These are phyloP conservation scores for Ganoderma multipileum DNA, from an alignment of 1,284 basidiomycete species.

Conservation along the genomic window DNA sequence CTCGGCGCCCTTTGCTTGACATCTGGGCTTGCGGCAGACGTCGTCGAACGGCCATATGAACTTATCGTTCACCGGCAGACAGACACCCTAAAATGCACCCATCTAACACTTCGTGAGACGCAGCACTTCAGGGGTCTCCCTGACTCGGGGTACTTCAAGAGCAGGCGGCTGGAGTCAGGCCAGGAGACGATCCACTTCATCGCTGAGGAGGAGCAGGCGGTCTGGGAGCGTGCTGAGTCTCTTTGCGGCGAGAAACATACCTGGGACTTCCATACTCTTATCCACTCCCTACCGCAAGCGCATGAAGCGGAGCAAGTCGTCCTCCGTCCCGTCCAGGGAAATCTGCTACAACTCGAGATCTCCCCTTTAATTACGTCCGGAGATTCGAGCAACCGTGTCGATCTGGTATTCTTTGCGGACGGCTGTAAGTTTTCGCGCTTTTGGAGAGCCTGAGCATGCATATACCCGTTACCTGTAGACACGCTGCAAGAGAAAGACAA, in stretches of 20 bases:
- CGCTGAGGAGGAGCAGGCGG: conserved; percentile 17
- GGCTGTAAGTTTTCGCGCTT: conserved; percentile 63
- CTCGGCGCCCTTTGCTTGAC: neutral
- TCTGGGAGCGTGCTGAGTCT: conserved; percentile 30
- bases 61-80: conserved; percentile 32
- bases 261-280: conserved; percentile 28
- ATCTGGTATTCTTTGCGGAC: conserved; percentile 84
- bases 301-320: conserved; percentile 8
- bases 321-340: neutral
- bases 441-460: neutral
- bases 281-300: neutral
- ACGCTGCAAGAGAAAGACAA: conserved; percentile 63
- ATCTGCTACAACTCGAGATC: conserved; percentile 57
- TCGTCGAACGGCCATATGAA: conserved; percentile 29
- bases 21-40: neutral
- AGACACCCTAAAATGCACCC: conserved; percentile 24
- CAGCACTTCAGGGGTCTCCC: conserved; percentile 31
- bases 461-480: conserved; percentile 50
- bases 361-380: conserved; percentile 69
- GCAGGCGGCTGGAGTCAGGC: conserved; percentile 16
- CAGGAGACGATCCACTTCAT: conserved; percentile 34
- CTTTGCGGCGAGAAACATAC: conserved; percentile 27
- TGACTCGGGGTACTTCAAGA: conserved; percentile 18
- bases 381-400: conserved; percentile 66
- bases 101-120: conserved; percentile 26